These are phyloP conservation scores for Coemansia furcata DNA, from an alignment of 192 early-diverging fungal genomes.

Conservation along the genomic window DNA sequence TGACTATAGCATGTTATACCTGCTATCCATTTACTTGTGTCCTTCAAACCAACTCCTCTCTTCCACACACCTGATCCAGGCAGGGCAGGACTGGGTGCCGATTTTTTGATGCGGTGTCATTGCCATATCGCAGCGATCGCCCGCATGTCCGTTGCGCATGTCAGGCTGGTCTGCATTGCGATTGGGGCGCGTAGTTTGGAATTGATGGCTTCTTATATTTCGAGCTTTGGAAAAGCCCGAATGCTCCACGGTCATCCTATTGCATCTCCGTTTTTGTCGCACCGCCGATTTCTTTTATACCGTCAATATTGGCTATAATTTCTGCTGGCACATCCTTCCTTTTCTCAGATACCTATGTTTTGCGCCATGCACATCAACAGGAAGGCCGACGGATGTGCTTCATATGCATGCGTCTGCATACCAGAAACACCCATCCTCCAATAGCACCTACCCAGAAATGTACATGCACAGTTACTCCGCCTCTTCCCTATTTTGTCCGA, in stretches of 20 bases:
- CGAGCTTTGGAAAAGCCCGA: background rate
- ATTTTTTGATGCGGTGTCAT: conserved; percentile 2
- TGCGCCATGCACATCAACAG: background rate
- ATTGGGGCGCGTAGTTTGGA: background rate
- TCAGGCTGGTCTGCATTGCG: background rate
- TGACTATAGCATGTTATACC: background rate
- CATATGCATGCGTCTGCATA: conserved; percentile 1
- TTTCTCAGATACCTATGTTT: background rate
- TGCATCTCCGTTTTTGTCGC: background rate
- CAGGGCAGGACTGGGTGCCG: background rate
- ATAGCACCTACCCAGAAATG: conserved; percentile 2
- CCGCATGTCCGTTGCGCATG: background rate
- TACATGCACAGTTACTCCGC: conserved; percentile 4
- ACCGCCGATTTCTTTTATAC: background rate
- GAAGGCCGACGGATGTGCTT: background rate
- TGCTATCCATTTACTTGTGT: background rate
- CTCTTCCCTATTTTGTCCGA: background rate
- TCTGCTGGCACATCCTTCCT: background rate
- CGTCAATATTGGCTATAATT: background rate
- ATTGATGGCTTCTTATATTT: background rate
- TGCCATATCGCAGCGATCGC: background rate
- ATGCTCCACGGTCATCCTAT: background rate
- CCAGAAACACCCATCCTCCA: conserved; percentile 2
- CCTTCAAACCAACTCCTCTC: background rate
- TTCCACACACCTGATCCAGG: background rate